Evolutionary conservation across 225 moss, liverwort and hornwort species (phyloP), one percentile per base, ranked within the genome.

Genomic region (Bryoerythrophyllum caledonicum): DNA sequence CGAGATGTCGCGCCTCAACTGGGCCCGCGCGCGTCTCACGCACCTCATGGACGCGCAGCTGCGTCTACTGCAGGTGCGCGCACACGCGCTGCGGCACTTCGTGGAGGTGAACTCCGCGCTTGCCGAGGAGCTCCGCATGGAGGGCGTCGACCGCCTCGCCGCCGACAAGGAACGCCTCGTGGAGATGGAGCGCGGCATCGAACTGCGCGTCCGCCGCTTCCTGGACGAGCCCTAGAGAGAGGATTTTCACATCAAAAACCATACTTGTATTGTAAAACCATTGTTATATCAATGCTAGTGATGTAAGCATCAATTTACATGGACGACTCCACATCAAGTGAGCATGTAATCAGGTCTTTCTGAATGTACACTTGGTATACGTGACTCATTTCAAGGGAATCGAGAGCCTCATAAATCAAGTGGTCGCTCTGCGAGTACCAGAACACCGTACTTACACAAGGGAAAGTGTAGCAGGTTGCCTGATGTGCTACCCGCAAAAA

Each of bases 1-100:
- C n/a, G 84, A 84, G 72, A 81, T 84, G 80, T 84, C 84, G 23
- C 77, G 78, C 44, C 63, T 84, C 35, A 84, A 84, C 55, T 81
- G 81, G 84, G 78, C 68, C 8, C 52, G 84, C 12, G 78, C 74
- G 13, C 77, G 78, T 19, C 64, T 84, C 60, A 78, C 28, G 38
- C 34, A 63, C 60, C 77, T 61, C 44, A 81, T 84, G 84, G 84
- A 84, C 17, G 52, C 15, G 6, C 74, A 84, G 67, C 81, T 84
- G 55, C 81, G 53, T 4, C 24, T 71, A 44, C 59, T 84, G 69
- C 74, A 71, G 52, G 73, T 64, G 3, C 65, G 53, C 61, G 82
- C 60, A 27, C 64, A 48, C 48, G 9, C 69, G 8, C n/a, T 86
- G 54, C 79, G 79, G 0, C 82, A 82, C 20, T 86, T 82, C 10